Conservation (phyloP, 2,329 filamentous ascomycete species). For the Paramyrothecium roridum region DNA sequence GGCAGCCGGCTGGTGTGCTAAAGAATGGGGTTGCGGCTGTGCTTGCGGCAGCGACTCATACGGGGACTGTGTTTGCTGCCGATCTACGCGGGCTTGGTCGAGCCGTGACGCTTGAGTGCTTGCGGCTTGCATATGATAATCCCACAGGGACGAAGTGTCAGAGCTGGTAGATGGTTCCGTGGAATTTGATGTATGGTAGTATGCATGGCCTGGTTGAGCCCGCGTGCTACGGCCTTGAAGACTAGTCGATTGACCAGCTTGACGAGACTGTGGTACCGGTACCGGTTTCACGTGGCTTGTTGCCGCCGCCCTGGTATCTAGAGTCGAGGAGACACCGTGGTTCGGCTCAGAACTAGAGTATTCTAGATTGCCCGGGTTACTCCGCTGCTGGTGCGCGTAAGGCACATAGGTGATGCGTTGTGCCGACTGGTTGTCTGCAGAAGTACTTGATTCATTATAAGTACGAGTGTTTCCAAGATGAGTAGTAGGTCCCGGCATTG, state of each 20-base stretch:
- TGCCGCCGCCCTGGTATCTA: neutral
- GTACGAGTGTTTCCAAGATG: neutral
- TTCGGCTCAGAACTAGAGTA: neutral
- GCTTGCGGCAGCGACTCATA: constrained; percentile 4
- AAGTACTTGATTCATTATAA: neutral
- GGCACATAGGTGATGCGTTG: neutral
- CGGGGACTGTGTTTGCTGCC: constrained; percentile 7
- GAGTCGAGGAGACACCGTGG: neutral
- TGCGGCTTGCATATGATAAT: neutral
- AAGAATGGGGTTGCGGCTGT: constrained; percentile 8
- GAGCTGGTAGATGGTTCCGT: neutral
- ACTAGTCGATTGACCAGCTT: neutral
- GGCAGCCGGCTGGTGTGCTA: constrained; percentile 6
- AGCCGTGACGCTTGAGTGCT: constrained; percentile 3
- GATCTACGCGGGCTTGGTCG: constrained; percentile 12
- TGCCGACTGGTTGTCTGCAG: neutral
- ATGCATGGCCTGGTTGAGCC: neutral
- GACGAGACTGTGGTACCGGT: neutral
- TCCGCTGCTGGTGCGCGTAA: neutral
- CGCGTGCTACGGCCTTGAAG: neutral
- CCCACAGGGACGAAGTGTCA: neutral
- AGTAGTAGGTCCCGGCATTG: neutral
- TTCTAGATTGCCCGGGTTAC: neutral
- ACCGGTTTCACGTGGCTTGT: neutral
- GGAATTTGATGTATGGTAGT: neutral